phyloP scores from a whole-genome alignment of 1,284 basidiomycete genomes.

The Tilletia setariae region DNA sequence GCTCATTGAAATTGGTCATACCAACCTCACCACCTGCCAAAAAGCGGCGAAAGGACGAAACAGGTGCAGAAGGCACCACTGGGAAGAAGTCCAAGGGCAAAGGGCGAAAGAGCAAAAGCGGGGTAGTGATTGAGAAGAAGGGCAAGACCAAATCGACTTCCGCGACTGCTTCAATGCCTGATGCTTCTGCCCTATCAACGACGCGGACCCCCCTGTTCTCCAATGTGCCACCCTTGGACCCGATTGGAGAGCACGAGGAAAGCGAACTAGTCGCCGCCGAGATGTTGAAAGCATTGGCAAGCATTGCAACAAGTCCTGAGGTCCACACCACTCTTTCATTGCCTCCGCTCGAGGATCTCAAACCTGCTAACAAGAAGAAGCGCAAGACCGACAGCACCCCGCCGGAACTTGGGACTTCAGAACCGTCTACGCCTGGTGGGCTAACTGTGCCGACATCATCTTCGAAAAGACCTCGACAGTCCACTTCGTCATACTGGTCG shows the following conservation, averaged over 20 bases:
- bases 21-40: background rate
- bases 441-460: no score
- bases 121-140: slow-evolving; percentile 17
- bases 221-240: slow-evolving; percentile 12
- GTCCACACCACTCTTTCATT: background rate
- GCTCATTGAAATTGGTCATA: background rate
- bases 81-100: slow-evolving; percentile 22
- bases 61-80: slow-evolving; percentile 17
- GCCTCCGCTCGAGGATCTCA: background rate
- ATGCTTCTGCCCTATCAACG: background rate
- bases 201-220: slow-evolving; percentile 14
- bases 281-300: slow-evolving; percentile 53
- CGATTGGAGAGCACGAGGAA: slow-evolving; percentile 32
- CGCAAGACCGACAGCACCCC: background rate
- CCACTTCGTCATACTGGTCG: slow-evolving; percentile 60
- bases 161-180: background rate
- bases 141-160: slow-evolving; percentile 18
- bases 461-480: slow-evolving; percentile 33
- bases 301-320: slow-evolving; percentile 21
- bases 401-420: background rate
- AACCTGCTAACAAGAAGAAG: background rate
- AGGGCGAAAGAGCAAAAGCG: slow-evolving; percentile 27
- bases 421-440: no score
- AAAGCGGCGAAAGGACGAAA: slow-evolving; percentile 14
- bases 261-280: slow-evolving; percentile 55